Percentiles rank a stretch among this genome's conserved stretches.
Evolutionary conservation across 306 rosid genomes (phyloP).

Genomic region (Ziziphus jujuba): DNA sequence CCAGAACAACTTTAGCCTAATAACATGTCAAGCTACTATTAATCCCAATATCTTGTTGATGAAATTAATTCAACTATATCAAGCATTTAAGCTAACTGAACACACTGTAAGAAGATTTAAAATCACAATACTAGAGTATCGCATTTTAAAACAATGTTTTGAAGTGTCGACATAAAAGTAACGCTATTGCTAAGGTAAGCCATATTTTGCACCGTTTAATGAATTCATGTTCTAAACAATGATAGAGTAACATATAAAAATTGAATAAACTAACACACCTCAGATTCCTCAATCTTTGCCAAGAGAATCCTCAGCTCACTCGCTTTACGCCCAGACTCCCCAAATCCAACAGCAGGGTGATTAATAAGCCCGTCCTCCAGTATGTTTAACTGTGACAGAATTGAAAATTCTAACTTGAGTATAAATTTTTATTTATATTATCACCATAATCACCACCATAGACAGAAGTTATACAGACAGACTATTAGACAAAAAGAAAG

Average conservation of each 20-base stretch:
- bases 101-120: too few species aligned
- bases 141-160: too few species aligned
- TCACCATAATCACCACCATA: slow-evolving; percentile 17
- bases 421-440: background rate
- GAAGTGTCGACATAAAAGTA: slow-evolving; percentile 20
- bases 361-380: slow-evolving; percentile 97
- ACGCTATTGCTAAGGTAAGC: slow-evolving; percentile 10
- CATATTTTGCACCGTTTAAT: slow-evolving; percentile 6
- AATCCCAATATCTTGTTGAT: too few species aligned
- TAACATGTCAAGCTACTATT: too few species aligned
- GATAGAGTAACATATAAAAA: background rate
- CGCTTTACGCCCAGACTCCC: slow-evolving; percentile 86
- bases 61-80: too few species aligned
- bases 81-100: too few species aligned
- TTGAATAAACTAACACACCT: slow-evolving; percentile 47
- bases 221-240: slow-evolving; percentile 4
- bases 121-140: too few species aligned
- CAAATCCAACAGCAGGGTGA: slow-evolving; percentile 88
- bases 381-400: slow-evolving; percentile 65
- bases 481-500: slow-evolving; percentile 9
- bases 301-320: slow-evolving; percentile 85
- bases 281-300: slow-evolving; percentile 97
- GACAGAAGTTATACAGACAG: slow-evolving; percentile 20
- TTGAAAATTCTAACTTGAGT: slow-evolving; percentile 26
- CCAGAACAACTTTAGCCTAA: too few species aligned